Evolutionary conservation across 148 eudicot species (phyloP), one percentile per base, ranked within the genome.

Genomic region (Rhododendron griersonianum): DNA sequence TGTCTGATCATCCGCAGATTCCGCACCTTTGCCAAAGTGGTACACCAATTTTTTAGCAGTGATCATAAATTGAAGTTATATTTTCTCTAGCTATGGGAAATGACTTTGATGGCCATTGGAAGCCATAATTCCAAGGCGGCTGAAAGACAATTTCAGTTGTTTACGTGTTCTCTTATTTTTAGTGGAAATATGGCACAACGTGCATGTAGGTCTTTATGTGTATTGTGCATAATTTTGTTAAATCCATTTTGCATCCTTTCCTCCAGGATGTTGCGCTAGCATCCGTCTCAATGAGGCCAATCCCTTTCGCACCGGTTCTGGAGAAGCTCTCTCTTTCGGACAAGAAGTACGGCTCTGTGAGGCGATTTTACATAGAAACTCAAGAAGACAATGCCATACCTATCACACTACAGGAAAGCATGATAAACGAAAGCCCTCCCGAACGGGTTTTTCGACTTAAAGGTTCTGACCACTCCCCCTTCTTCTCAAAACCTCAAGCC

Each of bases 401-500:
- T 3, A 63, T 93, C 16, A 47, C 87, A 33, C 67, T 91, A 71
- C 98, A 96, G 85, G 95, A 94, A 80, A 83, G 87, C 73, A 92
- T 95, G 95, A 86, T 91, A 41, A 94, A 90, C 81, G 77, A 85
- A 53, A 86, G 90, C 80, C 96, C 99, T 7, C 99, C 99, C 0
- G 96, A 95, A 84, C 90, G 79, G 35, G 94, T 96, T 28, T 93
- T 93, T 78, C 91, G 91, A 74, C 91, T 96, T 63, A 96, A 92
- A 91, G 98, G 98, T 21, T 90, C 98, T 16, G 99, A 96, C 85
- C 99, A 96, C 89, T 93, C 98, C 18, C 99, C 99, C 0, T 96
- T 96, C 89, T 96, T 96, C 90, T 96, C 99, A 5, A 96, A 94
- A 87, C 99, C 99, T 81, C 99, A 96, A 91, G 94, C 96, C 50